Evolutionary conservation across 2,329 filamentous ascomycete genomes (phyloP).

Genomic region (Aspergillus sp.): DNA sequence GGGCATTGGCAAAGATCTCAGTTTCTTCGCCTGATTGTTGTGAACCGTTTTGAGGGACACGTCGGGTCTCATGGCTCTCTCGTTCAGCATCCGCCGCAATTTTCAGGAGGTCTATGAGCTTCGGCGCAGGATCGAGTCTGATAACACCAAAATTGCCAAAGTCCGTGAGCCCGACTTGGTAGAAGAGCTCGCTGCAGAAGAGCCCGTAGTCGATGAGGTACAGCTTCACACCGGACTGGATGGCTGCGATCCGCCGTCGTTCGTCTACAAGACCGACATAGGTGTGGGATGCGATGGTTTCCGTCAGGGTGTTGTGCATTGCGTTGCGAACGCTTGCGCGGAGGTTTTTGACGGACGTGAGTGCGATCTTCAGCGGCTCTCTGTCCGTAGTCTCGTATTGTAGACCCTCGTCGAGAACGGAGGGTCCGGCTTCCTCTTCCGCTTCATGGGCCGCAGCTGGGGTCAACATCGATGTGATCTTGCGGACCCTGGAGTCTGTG

Average conservation of each 20-base stretch:
- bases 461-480: constrained; percentile 96
- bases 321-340: constrained; percentile 75
- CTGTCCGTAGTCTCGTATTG: constrained; percentile 72
- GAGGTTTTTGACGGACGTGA: constrained; percentile 82
- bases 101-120: constrained; percentile 66
- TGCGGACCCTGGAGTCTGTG: constrained; percentile 82
- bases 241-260: constrained; percentile 78
- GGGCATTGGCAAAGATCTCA: constrained; percentile 66
- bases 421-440: constrained; percentile 31
- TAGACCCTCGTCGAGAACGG: constrained; percentile 47
- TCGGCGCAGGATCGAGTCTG: constrained; percentile 71
- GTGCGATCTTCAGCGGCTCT: constrained; percentile 65
- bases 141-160: constrained; percentile 93
- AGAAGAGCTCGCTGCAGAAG: constrained; percentile 84
- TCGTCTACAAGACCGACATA: constrained; percentile 94
- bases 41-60: background rate
- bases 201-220: constrained; percentile 93
- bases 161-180: constrained; percentile 89
- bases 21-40: constrained; percentile 31
- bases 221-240: constrained; percentile 88
- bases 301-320: constrained; percentile 81
- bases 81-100: constrained; percentile 73
- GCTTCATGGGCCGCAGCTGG: constrained; percentile 43
- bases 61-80: constrained; percentile 28
- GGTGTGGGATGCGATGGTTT: constrained; percentile 81